Conservation (phyloP, 495 filamentous ascomycete genomes). For the Lasiosphaeris hirsuta region DNA sequence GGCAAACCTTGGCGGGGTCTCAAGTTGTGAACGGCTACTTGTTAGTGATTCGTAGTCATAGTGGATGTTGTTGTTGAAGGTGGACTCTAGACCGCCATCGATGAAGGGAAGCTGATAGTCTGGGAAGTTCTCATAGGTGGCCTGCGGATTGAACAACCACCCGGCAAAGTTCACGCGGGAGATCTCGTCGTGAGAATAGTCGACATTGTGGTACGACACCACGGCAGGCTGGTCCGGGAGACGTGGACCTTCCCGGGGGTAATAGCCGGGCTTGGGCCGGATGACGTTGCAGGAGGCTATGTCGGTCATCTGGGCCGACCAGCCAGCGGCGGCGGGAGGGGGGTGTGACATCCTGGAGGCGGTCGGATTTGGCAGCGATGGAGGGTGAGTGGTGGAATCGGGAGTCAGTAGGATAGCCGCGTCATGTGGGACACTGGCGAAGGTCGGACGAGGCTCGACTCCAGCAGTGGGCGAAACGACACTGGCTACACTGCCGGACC, state of each 20-base stretch:
- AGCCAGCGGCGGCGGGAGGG: constrained; percentile 11
- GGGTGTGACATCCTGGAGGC: constrained; percentile 18
- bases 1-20: constrained; percentile 67
- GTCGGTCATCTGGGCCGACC: constrained; percentile 38
- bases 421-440: constrained; percentile 43
- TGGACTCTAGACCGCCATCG: constrained; percentile 48
- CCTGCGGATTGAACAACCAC: constrained; percentile 49
- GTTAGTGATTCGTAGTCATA: constrained; percentile 53
- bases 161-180: constrained; percentile 45
- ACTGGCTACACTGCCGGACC: constrained; percentile 12
- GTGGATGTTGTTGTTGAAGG: constrained; percentile 50
- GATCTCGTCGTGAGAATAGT: constrained; percentile 36
- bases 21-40: constrained; percentile 66
- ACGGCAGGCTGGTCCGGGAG: constrained; percentile 35
- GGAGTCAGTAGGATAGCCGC: constrained; percentile 44
- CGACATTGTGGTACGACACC: constrained; percentile 35
- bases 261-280: constrained; percentile 43
- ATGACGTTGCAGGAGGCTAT: constrained; percentile 38
- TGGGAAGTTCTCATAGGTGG: constrained; percentile 38
- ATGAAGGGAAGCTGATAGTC: constrained; percentile 44
- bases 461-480: constrained; percentile 28
- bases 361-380: constrained; percentile 23
- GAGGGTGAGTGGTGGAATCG: constrained; percentile 33
- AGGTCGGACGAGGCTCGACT: constrained; percentile 35
- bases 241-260: constrained; percentile 32